Evolutionary conservation across 495 filamentous ascomycete genomes (phyloP).

Genomic region (Talaromyces wortmannii): DNA sequence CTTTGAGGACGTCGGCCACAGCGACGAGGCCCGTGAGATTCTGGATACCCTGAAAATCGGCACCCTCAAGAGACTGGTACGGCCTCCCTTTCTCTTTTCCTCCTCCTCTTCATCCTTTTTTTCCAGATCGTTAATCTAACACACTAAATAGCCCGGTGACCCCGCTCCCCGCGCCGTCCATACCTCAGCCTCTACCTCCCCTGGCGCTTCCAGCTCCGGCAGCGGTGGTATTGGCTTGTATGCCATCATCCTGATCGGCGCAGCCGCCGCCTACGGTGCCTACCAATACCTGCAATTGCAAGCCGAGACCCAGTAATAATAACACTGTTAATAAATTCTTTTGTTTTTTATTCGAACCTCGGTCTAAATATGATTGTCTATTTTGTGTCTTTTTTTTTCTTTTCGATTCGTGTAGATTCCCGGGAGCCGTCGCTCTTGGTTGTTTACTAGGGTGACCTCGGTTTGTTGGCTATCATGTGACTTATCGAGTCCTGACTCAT

Average conservation of each 20-base stretch:
- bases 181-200: constrained; percentile 33
- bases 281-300: constrained; percentile 74
- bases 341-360: no score
- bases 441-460: no score
- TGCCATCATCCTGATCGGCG: constrained; percentile 73
- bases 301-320: constrained; percentile 6
- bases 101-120: constrained; percentile 6
- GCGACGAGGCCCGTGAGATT: constrained; percentile 95
- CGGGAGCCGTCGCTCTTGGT: no score
- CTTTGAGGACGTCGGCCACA: constrained; percentile 99
- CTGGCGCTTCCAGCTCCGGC: constrained; percentile 38
- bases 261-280: constrained; percentile 66
- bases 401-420: no score
- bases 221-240: constrained; percentile 64
- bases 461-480: no score
- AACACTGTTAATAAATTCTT: no score
- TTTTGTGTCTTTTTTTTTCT: no score
- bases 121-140: constrained; percentile 2
- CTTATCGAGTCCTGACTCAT: no score
- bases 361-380: no score
- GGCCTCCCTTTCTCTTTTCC: constrained; percentile 12
- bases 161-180: constrained; percentile 61
- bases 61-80: constrained; percentile 78
- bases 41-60: constrained; percentile 75
- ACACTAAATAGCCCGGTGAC: constrained; percentile 65